Conservation (phyloP, 2,329 filamentous ascomycete genomes). For the Amesomyces nigricolor region DNA sequence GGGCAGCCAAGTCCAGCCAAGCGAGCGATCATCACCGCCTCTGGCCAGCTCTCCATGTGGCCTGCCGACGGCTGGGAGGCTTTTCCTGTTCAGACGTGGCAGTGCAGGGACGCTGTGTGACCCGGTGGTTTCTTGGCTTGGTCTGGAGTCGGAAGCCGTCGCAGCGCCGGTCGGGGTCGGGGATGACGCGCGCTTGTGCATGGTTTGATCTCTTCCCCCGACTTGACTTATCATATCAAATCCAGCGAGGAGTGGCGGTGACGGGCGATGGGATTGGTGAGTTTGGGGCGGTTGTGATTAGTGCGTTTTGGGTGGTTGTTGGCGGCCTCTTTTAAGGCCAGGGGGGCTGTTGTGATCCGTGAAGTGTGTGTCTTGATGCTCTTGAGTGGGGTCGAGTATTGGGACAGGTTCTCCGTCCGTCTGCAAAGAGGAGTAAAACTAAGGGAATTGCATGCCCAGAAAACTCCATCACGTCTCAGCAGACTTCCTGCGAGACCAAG, state of each 20-base stretch:
- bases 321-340: no score
- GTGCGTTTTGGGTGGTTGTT: no score
- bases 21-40: background rate
- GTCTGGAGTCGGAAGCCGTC: background rate
- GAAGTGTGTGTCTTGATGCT: background rate
- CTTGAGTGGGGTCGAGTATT: background rate
- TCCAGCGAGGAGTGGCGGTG: background rate
- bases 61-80: background rate
- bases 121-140: slow-evolving; percentile 11
- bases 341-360: background rate
- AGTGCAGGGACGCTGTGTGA: slow-evolving; percentile 5
- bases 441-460: no score
- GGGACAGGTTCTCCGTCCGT: no score
- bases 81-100: slow-evolving; percentile 5
- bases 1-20: slow-evolving; percentile 9
- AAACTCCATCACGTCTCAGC: background rate
- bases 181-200: no score
- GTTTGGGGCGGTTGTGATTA: no score
- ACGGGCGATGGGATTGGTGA: no score
- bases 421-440: no score
- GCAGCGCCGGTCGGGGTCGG: background rate
- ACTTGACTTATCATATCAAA: no score
- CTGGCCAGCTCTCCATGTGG: background rate
- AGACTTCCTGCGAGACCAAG: slow-evolving; percentile 14
- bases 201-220: no score